Evolutionary conservation across 2,329 filamentous ascomycete species (phyloP), one percentile per base, ranked within the genome.

Genomic region (Diaporthe sp.): DNA sequence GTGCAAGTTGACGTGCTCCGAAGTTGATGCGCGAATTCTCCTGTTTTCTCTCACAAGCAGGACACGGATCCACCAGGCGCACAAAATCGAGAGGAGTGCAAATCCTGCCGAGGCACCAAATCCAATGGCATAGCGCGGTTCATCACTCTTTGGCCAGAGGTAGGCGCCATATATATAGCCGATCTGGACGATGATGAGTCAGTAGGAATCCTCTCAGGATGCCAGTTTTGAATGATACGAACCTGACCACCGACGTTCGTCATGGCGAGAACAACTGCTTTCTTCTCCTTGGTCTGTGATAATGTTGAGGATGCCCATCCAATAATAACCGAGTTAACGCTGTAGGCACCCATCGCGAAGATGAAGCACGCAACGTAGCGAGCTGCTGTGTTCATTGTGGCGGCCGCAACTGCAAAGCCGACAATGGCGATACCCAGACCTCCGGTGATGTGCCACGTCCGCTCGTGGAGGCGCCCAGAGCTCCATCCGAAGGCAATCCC

Each of bases 221-320:
- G 9, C 0, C 12, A 19, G 10, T 38, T 12, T 7, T 12, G 6
- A 12, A 25, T 3, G 9, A 35, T n/a, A 50, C 64, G 3, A 28
- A 67, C 64, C 45, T 67, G 64, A 50, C 64, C 81, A 19, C 84
- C 78, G 0, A 82, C 82, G 57, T 83, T 85, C 9, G 83, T 70
- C 52, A 86, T 84, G 22, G 70, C 70, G 12, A 72, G 70, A 22
- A 72, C 70, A 22, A 83, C 82, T 0, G 85, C 84, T 73, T 86
- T 86, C 78, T 86, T 86, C 78, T 87, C 85, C 1, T 82, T 82
- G 0, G 84, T 86, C 33, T 85, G 85, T 0, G 84, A 84, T 8
- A 85, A 82, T 0, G 84, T 86, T 0, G 81, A 80, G 0, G 80
- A 82, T 0, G 85, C 84, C 85, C 85, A 87, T 8, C 85, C 84